Evolutionary conservation across 768 basidiomycete species (phyloP).

Genomic region (Russula abietina): DNA sequence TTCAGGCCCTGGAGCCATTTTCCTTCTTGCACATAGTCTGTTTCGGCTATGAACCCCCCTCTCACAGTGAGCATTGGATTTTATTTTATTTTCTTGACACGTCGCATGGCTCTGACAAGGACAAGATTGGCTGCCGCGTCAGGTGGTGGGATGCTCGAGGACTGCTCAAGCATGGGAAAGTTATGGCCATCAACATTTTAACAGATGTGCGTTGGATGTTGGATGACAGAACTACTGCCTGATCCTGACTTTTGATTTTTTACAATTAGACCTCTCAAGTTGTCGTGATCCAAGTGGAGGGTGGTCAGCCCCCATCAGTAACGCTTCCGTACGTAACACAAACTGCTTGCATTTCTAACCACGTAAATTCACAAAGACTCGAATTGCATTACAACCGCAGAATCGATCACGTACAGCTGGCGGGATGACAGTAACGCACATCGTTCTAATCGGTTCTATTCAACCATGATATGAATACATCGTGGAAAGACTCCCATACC

Average conservation of each 20-base stretch:
- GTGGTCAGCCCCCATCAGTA: constrained; percentile 38
- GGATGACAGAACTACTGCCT: constrained; percentile 5
- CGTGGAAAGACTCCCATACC: background rate
- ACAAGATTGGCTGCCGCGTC: constrained; percentile 62
- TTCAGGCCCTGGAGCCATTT: constrained; percentile 16
- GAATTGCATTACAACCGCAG: constrained; percentile 9
- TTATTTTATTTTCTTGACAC: constrained; percentile 4
- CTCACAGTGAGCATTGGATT: constrained; percentile 40
- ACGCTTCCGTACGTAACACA: constrained; percentile 52
- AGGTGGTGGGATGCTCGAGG: constrained; percentile 58
- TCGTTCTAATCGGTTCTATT: background rate
- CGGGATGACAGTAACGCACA: constrained; percentile 1
- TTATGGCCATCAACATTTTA: constrained; percentile 46
- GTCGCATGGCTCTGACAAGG: constrained; percentile 19
- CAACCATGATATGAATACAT: too few relatives aligned
- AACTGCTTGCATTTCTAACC: background rate
- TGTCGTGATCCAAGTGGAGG: constrained; percentile 43
- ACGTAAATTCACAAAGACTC: background rate
- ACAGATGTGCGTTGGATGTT: constrained; percentile 55
- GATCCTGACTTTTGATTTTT: background rate
- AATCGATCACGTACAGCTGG: constrained; percentile 18
- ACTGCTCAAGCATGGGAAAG: constrained; percentile 52
- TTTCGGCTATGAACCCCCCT: constrained; percentile 59
- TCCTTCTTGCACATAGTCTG: constrained; percentile 30
- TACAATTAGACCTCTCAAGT: constrained; percentile 53